phyloP scores from a whole-genome alignment of 73 alveolate genomes.

The Blepharisma japonicum region DNA sequence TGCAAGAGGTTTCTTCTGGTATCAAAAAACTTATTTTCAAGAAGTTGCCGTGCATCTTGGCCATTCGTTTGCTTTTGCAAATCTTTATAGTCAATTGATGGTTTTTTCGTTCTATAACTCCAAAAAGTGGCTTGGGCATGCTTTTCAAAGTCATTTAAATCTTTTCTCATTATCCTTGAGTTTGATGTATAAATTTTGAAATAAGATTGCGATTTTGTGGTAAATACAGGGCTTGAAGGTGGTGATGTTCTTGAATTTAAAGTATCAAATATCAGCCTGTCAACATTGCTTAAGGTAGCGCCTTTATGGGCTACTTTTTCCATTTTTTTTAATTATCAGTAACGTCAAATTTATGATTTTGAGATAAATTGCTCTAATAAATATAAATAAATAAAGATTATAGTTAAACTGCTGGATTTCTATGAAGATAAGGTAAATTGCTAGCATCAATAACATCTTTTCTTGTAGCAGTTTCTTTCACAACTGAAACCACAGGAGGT shows the following conservation, averaged over 20 bases:
- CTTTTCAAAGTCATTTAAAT: too few relatives aligned
- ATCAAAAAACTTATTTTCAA: background rate
- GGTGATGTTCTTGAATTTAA: too few relatives aligned
- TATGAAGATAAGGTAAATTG: constrained; percentile 83
- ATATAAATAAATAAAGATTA: background rate
- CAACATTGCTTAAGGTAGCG: too few relatives aligned
- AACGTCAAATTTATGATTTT: background rate
- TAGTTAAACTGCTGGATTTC: constrained; percentile 84
- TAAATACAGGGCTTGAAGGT: too few relatives aligned
- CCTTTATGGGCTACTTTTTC: too few relatives aligned
- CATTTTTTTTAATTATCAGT: background rate
- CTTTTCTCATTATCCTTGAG: too few relatives aligned
- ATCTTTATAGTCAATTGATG: background rate
- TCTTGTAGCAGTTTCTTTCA: constrained; percentile 65
- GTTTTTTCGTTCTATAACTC: background rate
- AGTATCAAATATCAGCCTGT: too few relatives aligned
- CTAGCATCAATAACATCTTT: constrained; percentile 64
- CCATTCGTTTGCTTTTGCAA: background rate
- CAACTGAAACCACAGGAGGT: constrained; percentile 66
- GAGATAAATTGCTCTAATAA: background rate
- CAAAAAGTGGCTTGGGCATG: too few relatives aligned
- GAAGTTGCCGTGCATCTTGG: background rate
- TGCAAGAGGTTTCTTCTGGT: background rate
- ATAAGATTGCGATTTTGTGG: too few relatives aligned
- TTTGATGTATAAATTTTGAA: too few relatives aligned